These are phyloP conservation scores for Euphrasia arctica DNA, from an alignment of 305 asterid genomes.

Conservation along the genomic window DNA sequence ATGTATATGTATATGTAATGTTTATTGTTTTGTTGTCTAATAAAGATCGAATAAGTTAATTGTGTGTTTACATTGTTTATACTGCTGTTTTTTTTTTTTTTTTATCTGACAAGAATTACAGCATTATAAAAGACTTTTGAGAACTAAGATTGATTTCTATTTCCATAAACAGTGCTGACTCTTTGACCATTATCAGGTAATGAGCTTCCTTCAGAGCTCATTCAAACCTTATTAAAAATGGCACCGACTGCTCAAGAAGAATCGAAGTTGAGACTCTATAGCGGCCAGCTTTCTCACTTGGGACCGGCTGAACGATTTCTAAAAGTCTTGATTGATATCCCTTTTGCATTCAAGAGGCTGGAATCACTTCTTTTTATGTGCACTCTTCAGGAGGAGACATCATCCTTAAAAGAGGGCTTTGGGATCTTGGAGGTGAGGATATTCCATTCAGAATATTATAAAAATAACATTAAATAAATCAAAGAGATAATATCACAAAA, in stretches of 20 bases:
- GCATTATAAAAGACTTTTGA: neutral
- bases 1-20: neutral
- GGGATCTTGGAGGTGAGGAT: neutral
- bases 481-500: too few relatives aligned
- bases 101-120: neutral
- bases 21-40: neutral
- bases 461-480: too few relatives aligned
- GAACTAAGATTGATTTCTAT: slow-evolving; percentile 15
- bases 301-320: slow-evolving; percentile 87
- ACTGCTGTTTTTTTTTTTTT: neutral
- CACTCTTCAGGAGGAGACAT: slow-evolving; percentile 70
- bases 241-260: slow-evolving; percentile 92
- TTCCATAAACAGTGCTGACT: slow-evolving; percentile 24
- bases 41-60: neutral
- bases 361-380: slow-evolving; percentile 78
- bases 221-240: slow-evolving; percentile 75
- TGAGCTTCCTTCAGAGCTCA: slow-evolving; percentile 82
- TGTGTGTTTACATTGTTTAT: slow-evolving; percentile 5
- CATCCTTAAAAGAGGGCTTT: neutral
- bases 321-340: slow-evolving; percentile 74
- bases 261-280: slow-evolving; percentile 68
- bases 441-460: neutral
- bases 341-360: slow-evolving; percentile 82
- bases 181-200: slow-evolving; percentile 48
- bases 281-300: slow-evolving; percentile 75